Conservation (phyloP, 2,329 filamentous ascomycete species). For the Penicillium sp. region DNA sequence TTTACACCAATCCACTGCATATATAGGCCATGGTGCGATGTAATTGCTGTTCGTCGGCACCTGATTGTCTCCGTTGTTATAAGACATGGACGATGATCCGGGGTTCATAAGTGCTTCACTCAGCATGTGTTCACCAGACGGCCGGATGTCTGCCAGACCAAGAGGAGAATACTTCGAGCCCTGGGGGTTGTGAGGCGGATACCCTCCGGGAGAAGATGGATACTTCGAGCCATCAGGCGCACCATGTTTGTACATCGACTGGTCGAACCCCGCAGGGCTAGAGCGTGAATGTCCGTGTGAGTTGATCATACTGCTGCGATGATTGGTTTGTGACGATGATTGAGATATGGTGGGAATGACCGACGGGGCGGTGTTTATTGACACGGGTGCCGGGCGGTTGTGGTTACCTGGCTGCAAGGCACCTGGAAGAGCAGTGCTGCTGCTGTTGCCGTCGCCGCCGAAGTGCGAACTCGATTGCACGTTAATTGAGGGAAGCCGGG, state of each 20-base stretch:
- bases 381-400: slow-evolving; percentile 51
- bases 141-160: slow-evolving; percentile 86
- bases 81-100: slow-evolving; percentile 48
- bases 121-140: slow-evolving; percentile 75
- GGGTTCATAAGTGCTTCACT: slow-evolving; percentile 65
- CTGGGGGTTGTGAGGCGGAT: slow-evolving; percentile 51
- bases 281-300: slow-evolving; percentile 79
- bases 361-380: slow-evolving; percentile 56
- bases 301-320: slow-evolving; percentile 61
- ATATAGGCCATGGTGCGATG: slow-evolving; percentile 88
- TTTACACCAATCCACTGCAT: slow-evolving; percentile 99
- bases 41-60: slow-evolving; percentile 81
- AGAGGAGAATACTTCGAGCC: slow-evolving; percentile 76
- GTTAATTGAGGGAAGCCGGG: slow-evolving; percentile 54
- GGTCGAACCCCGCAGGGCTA: slow-evolving; percentile 65
- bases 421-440: slow-evolving; percentile 51
- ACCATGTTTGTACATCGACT: slow-evolving; percentile 60
- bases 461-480: slow-evolving; percentile 57
- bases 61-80: slow-evolving; percentile 61
- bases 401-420: slow-evolving; percentile 56
- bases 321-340: slow-evolving; percentile 49
- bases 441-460: slow-evolving; percentile 39
- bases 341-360: slow-evolving; percentile 56
- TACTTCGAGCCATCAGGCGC: slow-evolving; percentile 66
- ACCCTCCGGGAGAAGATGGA: slow-evolving; percentile 48